A percentile compares a stretch with the other conserved stretches of the same genome.
These are phyloP conservation scores for Pseudopithomyces maydicus DNA, from an alignment of 2,329 filamentous ascomycete species.

Conservation along the genomic window DNA sequence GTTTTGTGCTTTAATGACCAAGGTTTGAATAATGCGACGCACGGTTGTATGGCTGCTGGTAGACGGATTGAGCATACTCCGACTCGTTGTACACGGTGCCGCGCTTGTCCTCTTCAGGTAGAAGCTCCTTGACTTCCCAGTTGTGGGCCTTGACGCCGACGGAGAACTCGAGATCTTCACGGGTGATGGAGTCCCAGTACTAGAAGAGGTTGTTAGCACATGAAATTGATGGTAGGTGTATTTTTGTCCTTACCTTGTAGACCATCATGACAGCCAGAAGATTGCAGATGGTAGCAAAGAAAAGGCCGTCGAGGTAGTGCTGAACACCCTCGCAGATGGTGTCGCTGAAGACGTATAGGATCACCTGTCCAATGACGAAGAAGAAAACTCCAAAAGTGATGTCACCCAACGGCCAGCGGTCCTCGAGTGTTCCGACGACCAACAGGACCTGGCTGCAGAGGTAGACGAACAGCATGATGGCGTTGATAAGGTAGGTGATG, in stretches of 20 bases:
- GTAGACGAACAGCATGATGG: slow-evolving; percentile 83
- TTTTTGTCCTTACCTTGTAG: slow-evolving; percentile 80
- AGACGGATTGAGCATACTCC: slow-evolving; percentile 58
- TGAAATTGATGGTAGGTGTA: neutral
- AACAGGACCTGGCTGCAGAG: slow-evolving; percentile 85
- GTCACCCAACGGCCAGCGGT: slow-evolving; percentile 93
- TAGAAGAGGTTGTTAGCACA: slow-evolving; percentile 46
- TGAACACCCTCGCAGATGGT: slow-evolving; percentile 81
- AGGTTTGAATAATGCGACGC: slow-evolving; percentile 43
- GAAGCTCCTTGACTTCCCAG: slow-evolving; percentile 92
- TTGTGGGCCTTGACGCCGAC: slow-evolving; percentile 95
- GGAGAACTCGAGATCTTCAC: slow-evolving; percentile 97
- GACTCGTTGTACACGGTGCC: slow-evolving; percentile 75
- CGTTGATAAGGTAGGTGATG: slow-evolving; percentile 89
- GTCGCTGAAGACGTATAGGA: slow-evolving; percentile 87
- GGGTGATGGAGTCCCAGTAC: slow-evolving; percentile 99
- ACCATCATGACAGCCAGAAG: slow-evolving; percentile 98
- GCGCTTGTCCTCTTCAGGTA: slow-evolving; percentile 79
- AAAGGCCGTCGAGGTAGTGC: slow-evolving; percentile 93
- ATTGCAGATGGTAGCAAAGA: slow-evolving; percentile 94
- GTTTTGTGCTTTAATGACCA: slow-evolving; percentile 27
- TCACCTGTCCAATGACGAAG: slow-evolving; percentile 88
- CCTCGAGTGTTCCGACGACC: slow-evolving; percentile 86
- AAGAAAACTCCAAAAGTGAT: slow-evolving; percentile 90
- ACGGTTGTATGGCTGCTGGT: slow-evolving; percentile 41